Evolutionary conservation across 768 basidiomycete species (phyloP), one percentile per base, ranked within the genome.

Genomic region (Suillus lakei): DNA sequence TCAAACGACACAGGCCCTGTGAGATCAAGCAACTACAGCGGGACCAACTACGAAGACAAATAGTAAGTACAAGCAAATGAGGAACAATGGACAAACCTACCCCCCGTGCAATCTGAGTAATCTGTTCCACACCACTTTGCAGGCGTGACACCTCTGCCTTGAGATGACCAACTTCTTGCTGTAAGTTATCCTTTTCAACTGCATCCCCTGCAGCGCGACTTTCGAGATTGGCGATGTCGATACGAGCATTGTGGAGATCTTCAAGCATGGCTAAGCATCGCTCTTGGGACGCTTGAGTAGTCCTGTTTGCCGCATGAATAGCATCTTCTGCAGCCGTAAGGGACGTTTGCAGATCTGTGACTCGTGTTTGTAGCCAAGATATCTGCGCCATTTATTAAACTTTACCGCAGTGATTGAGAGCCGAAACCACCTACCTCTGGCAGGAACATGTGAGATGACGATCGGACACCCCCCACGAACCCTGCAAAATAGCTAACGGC

Each of bases 101-200:
- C 13, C 23, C 23, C 5, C 36, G 26, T n/a, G 41, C 41, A 12
- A 59, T 13, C 6, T 5, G 58, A 6, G 26, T 62, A 12, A 62
- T 34, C 12, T 60, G 30, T 60, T 62, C 48, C 16, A 62, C 30
- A 23, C 48, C 61, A 18, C 21, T 28, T 32, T 62, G 44, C 28
- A 62, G 18, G 23, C 54, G 44, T 34, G 55, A 34, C n/a, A 62
- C 44, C 12, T 59, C 36, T 13, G 28, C 36, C 9, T 60, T 59
- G 10, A 62, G 54, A 4, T 60, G 26, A 12, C 16, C 26, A 16
- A 54, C 26, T 34, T 62, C 55, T 32, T 60, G 61, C 7, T 10
- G 23, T 30, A 62, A 62, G 12, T 4, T 32, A 8, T 13, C 21
- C n/a, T 59, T 62, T 26, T 62, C 61, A 5, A 10, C 21, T 18